A percentile compares a stretch with the other conserved stretches of the same genome.
These are phyloP conservation scores for Sclerotinia minor DNA, from an alignment of 2,329 filamentous ascomycete genomes.

Conservation along the genomic window DNA sequence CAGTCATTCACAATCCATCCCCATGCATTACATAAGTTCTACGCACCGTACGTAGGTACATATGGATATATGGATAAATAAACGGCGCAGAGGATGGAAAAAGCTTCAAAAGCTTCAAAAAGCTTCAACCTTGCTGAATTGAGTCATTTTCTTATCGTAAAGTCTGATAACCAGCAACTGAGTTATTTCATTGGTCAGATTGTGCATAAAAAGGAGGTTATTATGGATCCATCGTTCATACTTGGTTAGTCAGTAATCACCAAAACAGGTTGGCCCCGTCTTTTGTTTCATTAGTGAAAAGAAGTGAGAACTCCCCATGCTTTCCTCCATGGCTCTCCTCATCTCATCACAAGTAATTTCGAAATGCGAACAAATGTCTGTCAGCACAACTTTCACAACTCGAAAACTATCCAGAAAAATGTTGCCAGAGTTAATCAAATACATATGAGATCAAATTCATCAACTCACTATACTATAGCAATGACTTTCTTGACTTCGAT, in stretches of 20 bases:
- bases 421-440: background rate
- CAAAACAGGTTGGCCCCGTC: background rate
- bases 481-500: background rate
- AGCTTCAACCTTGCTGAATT: constrained; percentile 9
- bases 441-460: constrained; percentile 6
- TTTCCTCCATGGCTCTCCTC: background rate
- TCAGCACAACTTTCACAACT: background rate
- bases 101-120: background rate
- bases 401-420: background rate
- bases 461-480: no score
- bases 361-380: no score
- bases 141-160: constrained; percentile 7
- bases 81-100: constrained; percentile 3
- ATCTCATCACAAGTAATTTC: background rate
- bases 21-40: no score
- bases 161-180: background rate
- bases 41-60: no score
- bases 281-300: background rate
- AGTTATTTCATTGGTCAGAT: background rate
- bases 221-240: background rate
- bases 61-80: no score
- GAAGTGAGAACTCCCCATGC: background rate
- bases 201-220: background rate
- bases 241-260: background rate
- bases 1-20: background rate